A percentile compares a stretch with the other conserved stretches of the same genome.
phyloP scores from a whole-genome alignment of 2,329 filamentous ascomycete species.

The Bipolaris cookei region DNA sequence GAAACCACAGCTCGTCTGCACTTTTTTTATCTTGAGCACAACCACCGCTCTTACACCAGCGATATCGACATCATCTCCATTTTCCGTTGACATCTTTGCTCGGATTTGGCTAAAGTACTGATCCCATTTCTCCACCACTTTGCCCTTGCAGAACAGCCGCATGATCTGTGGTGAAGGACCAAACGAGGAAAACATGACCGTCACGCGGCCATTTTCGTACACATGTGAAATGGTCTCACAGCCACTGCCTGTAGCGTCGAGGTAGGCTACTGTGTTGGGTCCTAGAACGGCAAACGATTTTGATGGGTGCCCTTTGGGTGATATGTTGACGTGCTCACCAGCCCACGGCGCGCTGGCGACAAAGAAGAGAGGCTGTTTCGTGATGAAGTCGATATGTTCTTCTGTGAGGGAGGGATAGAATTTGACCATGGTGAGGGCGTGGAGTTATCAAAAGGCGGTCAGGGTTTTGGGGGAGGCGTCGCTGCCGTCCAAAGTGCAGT shows the following conservation, averaged over 20 bases:
- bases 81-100: slow-evolving; percentile 51
- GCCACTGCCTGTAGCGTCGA: slow-evolving; percentile 77
- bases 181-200: slow-evolving; percentile 76
- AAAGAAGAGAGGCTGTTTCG: slow-evolving; percentile 75
- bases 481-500: not conserved
- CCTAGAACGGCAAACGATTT: slow-evolving; percentile 67
- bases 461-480: not conserved
- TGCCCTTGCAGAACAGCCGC: slow-evolving; percentile 66
- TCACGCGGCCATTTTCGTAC: slow-evolving; percentile 77
- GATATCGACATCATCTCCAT: slow-evolving; percentile 34
- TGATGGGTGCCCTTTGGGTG: slow-evolving; percentile 72
- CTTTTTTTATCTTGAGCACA: slow-evolving; percentile 64
- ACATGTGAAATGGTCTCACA: slow-evolving; percentile 78
- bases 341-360: slow-evolving; percentile 72
- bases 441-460: slow-evolving; percentile 6
- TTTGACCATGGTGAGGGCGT: slow-evolving; percentile 59
- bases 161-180: slow-evolving; percentile 65
- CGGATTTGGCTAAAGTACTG: slow-evolving; percentile 47
- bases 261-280: slow-evolving; percentile 68
- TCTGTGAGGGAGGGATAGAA: slow-evolving; percentile 63
- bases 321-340: slow-evolving; percentile 76
- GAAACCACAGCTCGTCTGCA: slow-evolving; percentile 71
- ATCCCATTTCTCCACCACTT: slow-evolving; percentile 66
- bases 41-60: slow-evolving; percentile 61
- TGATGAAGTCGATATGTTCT: slow-evolving; percentile 67